Percentiles rank a stretch among this genome's conserved stretches.
These are phyloP conservation scores for Hebeloma cylindrosporum DNA, from an alignment of 768 basidiomycete species.

Conservation along the genomic window DNA sequence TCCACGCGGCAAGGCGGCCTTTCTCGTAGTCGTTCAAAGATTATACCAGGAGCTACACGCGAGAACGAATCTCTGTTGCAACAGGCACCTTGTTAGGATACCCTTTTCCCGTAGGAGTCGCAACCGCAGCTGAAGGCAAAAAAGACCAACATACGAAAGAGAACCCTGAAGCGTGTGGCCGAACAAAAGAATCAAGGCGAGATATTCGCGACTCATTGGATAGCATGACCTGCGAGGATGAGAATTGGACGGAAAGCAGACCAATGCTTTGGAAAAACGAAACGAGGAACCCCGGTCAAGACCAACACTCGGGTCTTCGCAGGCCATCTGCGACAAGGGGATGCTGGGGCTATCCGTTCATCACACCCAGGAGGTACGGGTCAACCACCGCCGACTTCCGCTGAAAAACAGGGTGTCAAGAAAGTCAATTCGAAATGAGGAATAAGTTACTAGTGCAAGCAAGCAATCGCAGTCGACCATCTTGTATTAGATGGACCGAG, in stretches of 20 bases:
- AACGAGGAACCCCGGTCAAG: not conserved
- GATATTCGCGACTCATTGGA: slow-evolving; percentile 15
- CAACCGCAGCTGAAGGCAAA: slow-evolving; percentile 35
- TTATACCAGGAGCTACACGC: slow-evolving; percentile 33
- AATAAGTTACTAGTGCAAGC: slow-evolving; percentile 39
- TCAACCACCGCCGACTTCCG: slow-evolving; percentile 13
- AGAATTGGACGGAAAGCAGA: slow-evolving; percentile 11
- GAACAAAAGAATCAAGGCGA: not conserved
- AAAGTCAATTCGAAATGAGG: slow-evolving; percentile 28
- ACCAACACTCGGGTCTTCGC: slow-evolving; percentile 20
- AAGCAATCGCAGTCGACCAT: slow-evolving; percentile 37
- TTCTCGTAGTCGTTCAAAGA: slow-evolving; percentile 13
- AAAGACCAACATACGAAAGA: slow-evolving; percentile 26
- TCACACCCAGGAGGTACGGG: slow-evolving; percentile 28
- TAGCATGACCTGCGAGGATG: slow-evolving; percentile 2
- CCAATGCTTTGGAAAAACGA: slow-evolving; percentile 7
- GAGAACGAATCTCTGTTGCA: slow-evolving; percentile 61
- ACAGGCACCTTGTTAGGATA: slow-evolving; percentile 16
- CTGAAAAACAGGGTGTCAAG: slow-evolving; percentile 26
- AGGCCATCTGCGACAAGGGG: slow-evolving; percentile 19
- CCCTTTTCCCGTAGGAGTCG: slow-evolving; percentile 38
- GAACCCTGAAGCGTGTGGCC: not conserved
- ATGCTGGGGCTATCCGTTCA: slow-evolving; percentile 15
- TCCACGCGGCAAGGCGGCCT: not conserved
- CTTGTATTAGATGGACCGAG: slow-evolving; percentile 39